Base-by-base conservation (phyloP, 192 early-diverging fungal genomes). In the Glomus cerebriforme region DNA sequence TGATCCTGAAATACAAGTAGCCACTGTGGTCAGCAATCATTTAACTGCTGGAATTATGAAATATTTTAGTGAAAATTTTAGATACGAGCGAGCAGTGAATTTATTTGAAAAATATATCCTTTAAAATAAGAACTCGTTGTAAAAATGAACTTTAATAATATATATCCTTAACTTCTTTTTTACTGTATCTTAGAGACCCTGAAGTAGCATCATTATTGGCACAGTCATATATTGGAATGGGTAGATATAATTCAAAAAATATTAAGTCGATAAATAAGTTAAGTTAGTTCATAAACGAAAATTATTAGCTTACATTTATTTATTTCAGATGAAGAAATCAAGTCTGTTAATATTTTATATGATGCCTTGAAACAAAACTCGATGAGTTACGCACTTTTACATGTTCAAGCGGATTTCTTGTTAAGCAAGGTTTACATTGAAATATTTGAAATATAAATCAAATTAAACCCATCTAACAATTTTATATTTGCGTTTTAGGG, bases 1-100 rank as follows among this genome's bases (percentile, higher is more conserved):
- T 29, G 93, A 92, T 34, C 92, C 96, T 10, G 95, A 98, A 79
- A 93, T 98, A 54, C 98, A 99, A 84, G 89, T 95, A n/a, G 95
- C 97, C 7, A 96, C 96, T 13, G 90, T 88, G 27, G 91, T 92
- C 70, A 92, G 91, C 75, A 99, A 99, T 82, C 93, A 95, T 79
- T 81, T 99, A 69, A 92, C 92, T 1, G 92, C 95, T 58, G 98
- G 93, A 7, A 86, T 99, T 9, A 87, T 96, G 87, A 92, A 93
- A 81, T 98, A 98, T 79, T 99, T 98, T 84, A 83, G 83, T 19
- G 92, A 95, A 37, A 91, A 91, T 27, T 94, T 95, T 78, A 88
- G 98, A 45, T 92, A 87, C 78, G 89, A 85, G 26, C 92, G 93
- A 80, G 96, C 93, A 0, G 91, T 92, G 7, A 89, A 91, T 63